Percentiles rank a stretch among this genome's conserved stretches.
phyloP scores from a whole-genome alignment of 768 basidiomycete genomes.

The Podaxis carcinomalis region DNA sequence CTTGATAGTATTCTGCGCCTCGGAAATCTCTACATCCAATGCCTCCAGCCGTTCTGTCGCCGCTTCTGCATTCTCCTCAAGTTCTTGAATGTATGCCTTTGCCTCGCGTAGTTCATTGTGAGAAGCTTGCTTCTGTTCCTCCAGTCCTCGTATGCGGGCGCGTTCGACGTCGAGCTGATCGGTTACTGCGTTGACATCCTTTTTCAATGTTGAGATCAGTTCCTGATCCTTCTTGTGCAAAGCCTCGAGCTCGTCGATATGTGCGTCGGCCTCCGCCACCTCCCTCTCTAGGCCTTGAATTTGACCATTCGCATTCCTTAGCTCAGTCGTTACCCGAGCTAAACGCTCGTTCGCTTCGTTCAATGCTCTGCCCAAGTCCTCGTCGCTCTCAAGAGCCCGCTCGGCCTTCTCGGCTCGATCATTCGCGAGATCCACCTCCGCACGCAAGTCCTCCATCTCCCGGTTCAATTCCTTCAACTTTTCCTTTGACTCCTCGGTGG shows the following conservation, averaged over 20 bases:
- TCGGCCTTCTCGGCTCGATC: constrained; percentile 67
- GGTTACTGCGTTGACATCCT: constrained; percentile 32
- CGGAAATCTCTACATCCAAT: constrained; percentile 53
- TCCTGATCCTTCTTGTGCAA: constrained; percentile 53
- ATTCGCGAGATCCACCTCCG: constrained; percentile 49
- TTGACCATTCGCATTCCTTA: constrained; percentile 55
- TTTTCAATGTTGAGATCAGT: constrained; percentile 37
- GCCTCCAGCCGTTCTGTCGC: constrained; percentile 49
- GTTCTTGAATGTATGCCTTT: constrained; percentile 50
- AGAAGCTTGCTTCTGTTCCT: constrained; percentile 31
- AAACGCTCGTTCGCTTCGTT: constrained; percentile 62
- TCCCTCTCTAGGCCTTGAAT: constrained; percentile 63
- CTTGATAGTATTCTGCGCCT: constrained; percentile 29
- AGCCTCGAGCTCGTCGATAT: constrained; percentile 52
- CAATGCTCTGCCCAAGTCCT: constrained; percentile 66
- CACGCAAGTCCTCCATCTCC: constrained; percentile 39
- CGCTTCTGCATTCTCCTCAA: constrained; percentile 55
- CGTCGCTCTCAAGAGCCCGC: constrained; percentile 53
- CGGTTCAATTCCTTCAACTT: constrained; percentile 43
- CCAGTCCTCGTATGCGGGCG: constrained; percentile 23
- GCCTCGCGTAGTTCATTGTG: constrained; percentile 43
- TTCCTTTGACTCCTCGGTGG: constrained; percentile 32
- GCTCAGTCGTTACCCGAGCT: constrained; percentile 48
- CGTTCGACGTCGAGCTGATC: constrained; percentile 34
- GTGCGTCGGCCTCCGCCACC: constrained; percentile 43